Conservation (phyloP, 1,284 basidiomycete species). For the Cryptococcus sp. region DNA sequence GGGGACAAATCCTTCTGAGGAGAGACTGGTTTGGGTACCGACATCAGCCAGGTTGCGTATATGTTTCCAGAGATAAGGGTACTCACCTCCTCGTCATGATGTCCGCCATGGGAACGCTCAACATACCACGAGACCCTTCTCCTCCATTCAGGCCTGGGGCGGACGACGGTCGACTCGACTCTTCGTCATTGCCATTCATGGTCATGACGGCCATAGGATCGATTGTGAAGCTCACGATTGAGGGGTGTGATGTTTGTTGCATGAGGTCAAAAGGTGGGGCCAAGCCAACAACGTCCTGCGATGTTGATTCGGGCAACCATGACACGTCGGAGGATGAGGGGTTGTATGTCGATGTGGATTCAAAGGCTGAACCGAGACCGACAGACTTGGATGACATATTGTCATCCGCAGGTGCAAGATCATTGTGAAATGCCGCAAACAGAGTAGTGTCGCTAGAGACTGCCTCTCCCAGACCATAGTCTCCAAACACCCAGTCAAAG, state of each 20-base stretch:
- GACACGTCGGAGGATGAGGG: slow-evolving; percentile 1
- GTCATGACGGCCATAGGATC: slow-evolving; percentile 33
- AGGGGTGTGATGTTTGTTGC: slow-evolving; percentile 7
- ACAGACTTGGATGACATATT: not conserved
- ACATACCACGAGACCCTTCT: slow-evolving; percentile 26
- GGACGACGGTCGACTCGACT: slow-evolving; percentile 28
- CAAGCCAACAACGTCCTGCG: slow-evolving; percentile 28
- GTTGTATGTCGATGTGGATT: not conserved
- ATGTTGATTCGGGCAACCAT: slow-evolving; percentile 19
- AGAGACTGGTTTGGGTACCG: slow-evolving; percentile 20
- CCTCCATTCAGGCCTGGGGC: slow-evolving; percentile 32
- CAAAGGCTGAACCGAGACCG: not conserved
- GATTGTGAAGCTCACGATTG: slow-evolving; percentile 21
- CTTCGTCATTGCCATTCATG: slow-evolving; percentile 42
- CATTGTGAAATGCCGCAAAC: slow-evolving; percentile 27
- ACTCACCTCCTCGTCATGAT: slow-evolving; percentile 42
- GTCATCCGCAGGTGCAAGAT: not conserved
- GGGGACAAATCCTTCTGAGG: slow-evolving; percentile 30
- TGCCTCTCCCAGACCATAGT: slow-evolving; percentile 24
- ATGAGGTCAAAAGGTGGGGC: slow-evolving; percentile 17
- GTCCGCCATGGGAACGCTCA: slow-evolving; percentile 34
- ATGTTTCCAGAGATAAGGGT: not conserved
- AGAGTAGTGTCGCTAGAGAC: slow-evolving; percentile 10
- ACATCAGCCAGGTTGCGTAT: not conserved
- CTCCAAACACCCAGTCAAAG: slow-evolving; percentile 39